These are phyloP conservation scores for Leptomonas seymouri DNA, from an alignment of 208 protist genomes.

Conservation along the genomic window DNA sequence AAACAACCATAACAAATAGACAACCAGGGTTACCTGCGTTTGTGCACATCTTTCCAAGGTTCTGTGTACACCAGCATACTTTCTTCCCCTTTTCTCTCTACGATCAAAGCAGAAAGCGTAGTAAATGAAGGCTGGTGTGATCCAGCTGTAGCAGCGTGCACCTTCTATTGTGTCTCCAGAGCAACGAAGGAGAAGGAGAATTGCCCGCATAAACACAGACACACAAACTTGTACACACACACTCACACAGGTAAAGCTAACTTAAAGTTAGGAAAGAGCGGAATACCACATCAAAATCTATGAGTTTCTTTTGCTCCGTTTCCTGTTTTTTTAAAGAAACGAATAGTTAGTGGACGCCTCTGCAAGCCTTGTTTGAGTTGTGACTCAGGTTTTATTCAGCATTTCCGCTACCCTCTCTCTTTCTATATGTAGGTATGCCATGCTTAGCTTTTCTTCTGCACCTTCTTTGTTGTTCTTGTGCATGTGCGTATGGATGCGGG, in stretches of 20 bases:
- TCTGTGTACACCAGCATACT: background rate
- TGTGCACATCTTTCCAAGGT: slow-evolving; percentile 4
- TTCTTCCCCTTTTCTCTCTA: background rate
- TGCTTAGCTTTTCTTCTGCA: no score
- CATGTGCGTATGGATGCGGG: no score
- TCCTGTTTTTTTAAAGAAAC: background rate
- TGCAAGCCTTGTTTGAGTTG: no score
- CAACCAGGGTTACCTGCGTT: no score
- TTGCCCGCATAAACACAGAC: background rate
- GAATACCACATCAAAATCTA: background rate
- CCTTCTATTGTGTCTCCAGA: background rate
- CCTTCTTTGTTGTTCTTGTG: no score
- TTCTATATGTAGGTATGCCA: no score
- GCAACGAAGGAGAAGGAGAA: background rate
- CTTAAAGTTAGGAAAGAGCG: background rate
- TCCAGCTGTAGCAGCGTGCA: background rate
- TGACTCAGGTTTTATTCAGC: no score
- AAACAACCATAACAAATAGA: no score
- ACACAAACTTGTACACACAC: no score
- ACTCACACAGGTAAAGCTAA: background rate
- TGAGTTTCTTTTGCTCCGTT: background rate
- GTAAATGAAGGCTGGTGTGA: background rate
- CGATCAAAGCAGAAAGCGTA: background rate
- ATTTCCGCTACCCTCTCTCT: background rate
- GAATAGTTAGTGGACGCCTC: no score